Evolutionary conservation across 2,329 filamentous ascomycete species (phyloP).

Genomic region (Microsporum audouinii): DNA sequence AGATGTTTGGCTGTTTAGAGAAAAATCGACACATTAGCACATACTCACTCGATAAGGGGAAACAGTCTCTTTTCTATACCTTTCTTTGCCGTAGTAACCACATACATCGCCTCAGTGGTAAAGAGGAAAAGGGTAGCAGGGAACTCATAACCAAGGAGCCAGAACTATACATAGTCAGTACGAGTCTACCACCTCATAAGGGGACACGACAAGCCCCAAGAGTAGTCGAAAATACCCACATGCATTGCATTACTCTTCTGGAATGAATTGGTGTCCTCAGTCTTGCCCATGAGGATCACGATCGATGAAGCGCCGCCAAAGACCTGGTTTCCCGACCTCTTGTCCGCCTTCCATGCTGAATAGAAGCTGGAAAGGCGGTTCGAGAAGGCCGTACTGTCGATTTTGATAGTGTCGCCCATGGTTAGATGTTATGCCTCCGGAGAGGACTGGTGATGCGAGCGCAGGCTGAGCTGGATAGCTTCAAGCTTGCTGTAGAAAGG

Average conservation of each 20-base stretch:
- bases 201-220: background rate
- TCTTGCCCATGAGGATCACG: slow-evolving; percentile 86
- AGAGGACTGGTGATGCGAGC: background rate
- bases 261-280: slow-evolving; percentile 74
- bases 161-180: slow-evolving; percentile 54
- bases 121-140: slow-evolving; percentile 90
- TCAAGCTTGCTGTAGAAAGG: slow-evolving; percentile 1
- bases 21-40: background rate
- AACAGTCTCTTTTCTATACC: slow-evolving; percentile 43
- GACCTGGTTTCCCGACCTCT: slow-evolving; percentile 70
- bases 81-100: slow-evolving; percentile 96
- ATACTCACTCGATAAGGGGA: background rate
- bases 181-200: slow-evolving; percentile 2
- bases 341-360: slow-evolving; percentile 91
- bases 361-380: slow-evolving; percentile 80
- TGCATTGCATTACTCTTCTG: slow-evolving; percentile 96
- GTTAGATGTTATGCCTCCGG: slow-evolving; percentile 9
- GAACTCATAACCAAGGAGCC: slow-evolving; percentile 97
- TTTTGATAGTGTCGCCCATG: slow-evolving; percentile 76
- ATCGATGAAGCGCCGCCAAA: slow-evolving; percentile 83
- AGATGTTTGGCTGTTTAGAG: slow-evolving; percentile 66
- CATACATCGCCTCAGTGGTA: slow-evolving; percentile 75
- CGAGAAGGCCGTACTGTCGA: slow-evolving; percentile 88
- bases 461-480: background rate
- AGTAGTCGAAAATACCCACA: slow-evolving; percentile 44